Evolutionary conservation across 352 stramenopile genomes (phyloP), one percentile per base, ranked within the genome.

Genomic region (Phytophthora vignae): DNA sequence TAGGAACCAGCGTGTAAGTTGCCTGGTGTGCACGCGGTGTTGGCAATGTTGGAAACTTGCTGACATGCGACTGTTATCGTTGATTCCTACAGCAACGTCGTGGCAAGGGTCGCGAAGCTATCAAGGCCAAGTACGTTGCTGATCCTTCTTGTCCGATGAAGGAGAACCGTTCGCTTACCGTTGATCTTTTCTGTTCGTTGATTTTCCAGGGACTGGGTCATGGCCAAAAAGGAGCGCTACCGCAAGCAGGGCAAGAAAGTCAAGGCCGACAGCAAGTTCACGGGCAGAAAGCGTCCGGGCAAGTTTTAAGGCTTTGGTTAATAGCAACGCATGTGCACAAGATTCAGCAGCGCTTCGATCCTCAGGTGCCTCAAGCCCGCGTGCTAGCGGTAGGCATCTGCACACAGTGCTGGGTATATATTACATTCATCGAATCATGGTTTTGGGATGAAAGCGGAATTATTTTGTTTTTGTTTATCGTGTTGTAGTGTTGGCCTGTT

Each of bases 181-280:
- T 53, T 40, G 49, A 15, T 60, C 19, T 53, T 94, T 86, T 19
- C 27, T 63, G n/a, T 27, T 52, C 14, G 40, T 48, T 48, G 40
- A 48, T 12, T 69, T 60, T 62, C 54, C 55, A 77, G 70, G 78
- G 97, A 99, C 82, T 99, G 98, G 97, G 97, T 99, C 71, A 64
- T 99, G 38, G 90, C 97, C 42, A 99, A 99, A 87, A 99, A 99
- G 78, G 96, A 99, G 55, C 94, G 93, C 48, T 98, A 99, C 74
- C 88, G 97, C 62, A 97, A 98, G 76, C 97, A 99, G 80, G 98
- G 98, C 72, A 99, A 99, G 80, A 94, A 98, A 55, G 96, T 99
- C 64, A 97, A 98, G 78, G 81, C 83, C 31, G 98, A 99, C 87
- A 98, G 94, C 64, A 99, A 99, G 77, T 99, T 99, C 81, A 99